phyloP scores from a whole-genome alignment of 805 yeast species.

The Wickerhamiella kurtzmanii region DNA sequence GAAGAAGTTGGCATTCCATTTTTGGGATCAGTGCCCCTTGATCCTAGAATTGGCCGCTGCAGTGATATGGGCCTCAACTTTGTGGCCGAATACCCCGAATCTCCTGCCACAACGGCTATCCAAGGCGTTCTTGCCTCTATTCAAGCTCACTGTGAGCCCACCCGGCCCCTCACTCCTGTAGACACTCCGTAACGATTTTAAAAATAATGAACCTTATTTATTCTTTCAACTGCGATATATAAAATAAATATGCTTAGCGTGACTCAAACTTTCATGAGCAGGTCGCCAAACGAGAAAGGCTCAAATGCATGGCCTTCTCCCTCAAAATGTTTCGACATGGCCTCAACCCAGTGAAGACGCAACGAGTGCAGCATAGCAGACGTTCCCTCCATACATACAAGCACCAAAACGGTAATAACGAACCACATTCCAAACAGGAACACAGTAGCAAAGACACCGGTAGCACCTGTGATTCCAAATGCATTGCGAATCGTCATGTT shows the following conservation, averaged over 20 bases:
- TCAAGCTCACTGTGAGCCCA: slow-evolving; percentile 11
- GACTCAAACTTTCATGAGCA: neutral
- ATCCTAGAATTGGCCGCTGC: slow-evolving; percentile 81
- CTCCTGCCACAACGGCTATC: slow-evolving; percentile 84
- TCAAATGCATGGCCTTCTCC: slow-evolving; percentile 89
- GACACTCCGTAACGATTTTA: neutral
- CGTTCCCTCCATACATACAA: slow-evolving; percentile 97
- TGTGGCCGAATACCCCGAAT: slow-evolving; percentile 65
- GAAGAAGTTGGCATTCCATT: slow-evolving; percentile 65
- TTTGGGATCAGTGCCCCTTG: slow-evolving; percentile 87
- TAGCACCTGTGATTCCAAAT: slow-evolving; percentile 50
- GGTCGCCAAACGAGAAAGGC: slow-evolving; percentile 53
- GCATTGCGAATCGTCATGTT: slow-evolving; percentile 82
- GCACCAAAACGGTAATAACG: slow-evolving; percentile 72
- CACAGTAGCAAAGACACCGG: slow-evolving; percentile 61
- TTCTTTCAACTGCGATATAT: neutral
- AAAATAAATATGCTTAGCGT: neutral
- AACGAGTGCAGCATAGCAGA: slow-evolving; percentile 96
- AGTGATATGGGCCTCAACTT: slow-evolving; percentile 83
- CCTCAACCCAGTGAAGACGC: slow-evolving; percentile 97
- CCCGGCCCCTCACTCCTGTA: neutral
- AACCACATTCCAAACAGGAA: slow-evolving; percentile 91
- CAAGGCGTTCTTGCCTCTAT: slow-evolving; percentile 50
- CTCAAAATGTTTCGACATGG: slow-evolving; percentile 95
- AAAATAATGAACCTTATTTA: neutral